These are phyloP conservation scores for Aspergillus sp. DNA, from an alignment of 2,329 filamentous ascomycete species.

Conservation along the genomic window DNA sequence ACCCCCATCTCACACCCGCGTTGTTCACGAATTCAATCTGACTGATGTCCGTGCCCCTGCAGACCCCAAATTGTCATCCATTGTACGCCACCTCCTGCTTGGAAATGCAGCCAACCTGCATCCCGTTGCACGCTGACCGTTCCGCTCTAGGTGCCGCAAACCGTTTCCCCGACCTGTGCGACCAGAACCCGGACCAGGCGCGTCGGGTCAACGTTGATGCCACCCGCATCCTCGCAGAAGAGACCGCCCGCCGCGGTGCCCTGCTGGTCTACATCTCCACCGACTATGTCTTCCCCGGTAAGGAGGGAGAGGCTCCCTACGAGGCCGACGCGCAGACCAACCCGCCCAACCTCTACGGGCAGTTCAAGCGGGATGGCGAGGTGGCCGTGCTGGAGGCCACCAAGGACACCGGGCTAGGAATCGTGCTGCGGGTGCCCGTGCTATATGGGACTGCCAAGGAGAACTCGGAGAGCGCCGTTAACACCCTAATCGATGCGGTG, in stretches of 20 bases:
- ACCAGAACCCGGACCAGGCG: slow-evolving; percentile 74
- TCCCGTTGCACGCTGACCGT: slow-evolving; percentile 14
- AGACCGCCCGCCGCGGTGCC: slow-evolving; percentile 59
- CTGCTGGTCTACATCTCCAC: slow-evolving; percentile 66
- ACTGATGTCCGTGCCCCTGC: not conserved
- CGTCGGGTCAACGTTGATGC: slow-evolving; percentile 73
- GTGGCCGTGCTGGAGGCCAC: slow-evolving; percentile 68
- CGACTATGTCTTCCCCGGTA: slow-evolving; percentile 76
- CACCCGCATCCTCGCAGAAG: slow-evolving; percentile 64
- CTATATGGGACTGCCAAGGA: slow-evolving; percentile 78
- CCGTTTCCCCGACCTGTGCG: slow-evolving; percentile 82
- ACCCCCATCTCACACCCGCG: not conserved
- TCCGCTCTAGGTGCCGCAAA: slow-evolving; percentile 71
- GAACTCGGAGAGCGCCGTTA: slow-evolving; percentile 76
- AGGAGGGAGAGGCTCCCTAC: slow-evolving; percentile 84
- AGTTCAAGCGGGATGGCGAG: slow-evolving; percentile 72
- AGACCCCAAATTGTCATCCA: slow-evolving; percentile 80
- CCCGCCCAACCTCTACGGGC: slow-evolving; percentile 78
- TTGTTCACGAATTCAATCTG: slow-evolving; percentile 9
- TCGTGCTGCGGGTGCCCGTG: slow-evolving; percentile 79
- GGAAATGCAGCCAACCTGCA: slow-evolving; percentile 1
- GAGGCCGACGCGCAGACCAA: slow-evolving; percentile 62
- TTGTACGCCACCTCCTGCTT: slow-evolving; percentile 58
- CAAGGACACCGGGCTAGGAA: slow-evolving; percentile 56
- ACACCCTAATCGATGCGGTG: slow-evolving; percentile 74